phyloP scores from a whole-genome alignment of 352 stramenopile species.

The Salisapilia sapeloensis region DNA sequence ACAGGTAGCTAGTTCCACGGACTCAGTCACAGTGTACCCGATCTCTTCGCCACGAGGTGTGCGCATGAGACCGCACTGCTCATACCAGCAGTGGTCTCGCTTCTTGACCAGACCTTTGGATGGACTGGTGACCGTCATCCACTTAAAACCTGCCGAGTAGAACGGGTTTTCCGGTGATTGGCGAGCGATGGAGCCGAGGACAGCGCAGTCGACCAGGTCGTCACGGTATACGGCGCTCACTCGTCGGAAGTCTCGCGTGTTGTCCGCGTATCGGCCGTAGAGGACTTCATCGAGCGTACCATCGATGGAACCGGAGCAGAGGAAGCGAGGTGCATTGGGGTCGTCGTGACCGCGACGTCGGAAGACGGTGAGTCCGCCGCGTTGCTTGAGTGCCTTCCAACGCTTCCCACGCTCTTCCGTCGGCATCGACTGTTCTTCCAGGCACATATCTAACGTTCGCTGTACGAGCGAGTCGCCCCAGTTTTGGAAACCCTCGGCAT shows the following conservation, averaged over 20 bases:
- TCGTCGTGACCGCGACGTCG: constrained; percentile 18
- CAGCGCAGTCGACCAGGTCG: constrained; percentile 58
- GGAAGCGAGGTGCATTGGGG: constrained; percentile 36
- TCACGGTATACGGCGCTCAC: constrained; percentile 58
- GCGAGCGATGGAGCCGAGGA: constrained; percentile 42
- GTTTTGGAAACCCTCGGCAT: constrained; percentile 31
- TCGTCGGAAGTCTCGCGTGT: constrained; percentile 42
- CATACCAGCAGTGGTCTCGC: constrained; percentile 64
- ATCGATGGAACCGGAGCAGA: constrained; percentile 41
- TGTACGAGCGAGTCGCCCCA: constrained; percentile 46
- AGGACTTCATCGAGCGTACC: constrained; percentile 61
- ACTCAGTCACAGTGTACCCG: constrained; percentile 60
- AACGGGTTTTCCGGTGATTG: constrained; percentile 29
- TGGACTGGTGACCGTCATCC: constrained; percentile 55
- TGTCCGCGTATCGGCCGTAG: constrained; percentile 57
- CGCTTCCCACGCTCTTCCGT: constrained; percentile 34
- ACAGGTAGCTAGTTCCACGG: constrained; percentile 48
- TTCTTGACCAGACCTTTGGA: constrained; percentile 63
- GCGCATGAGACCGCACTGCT: constrained; percentile 43
- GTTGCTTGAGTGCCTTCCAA: constrained; percentile 60
- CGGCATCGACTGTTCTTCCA: constrained; percentile 46
- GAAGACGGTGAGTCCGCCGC: constrained; percentile 34
- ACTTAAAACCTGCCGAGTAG: constrained; percentile 69
- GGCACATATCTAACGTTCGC: constrained; percentile 50
- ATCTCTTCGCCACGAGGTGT: constrained; percentile 68